These are phyloP conservation scores for Chaetomium olivaceum DNA, from an alignment of 2,329 filamentous ascomycete genomes.

Conservation along the genomic window DNA sequence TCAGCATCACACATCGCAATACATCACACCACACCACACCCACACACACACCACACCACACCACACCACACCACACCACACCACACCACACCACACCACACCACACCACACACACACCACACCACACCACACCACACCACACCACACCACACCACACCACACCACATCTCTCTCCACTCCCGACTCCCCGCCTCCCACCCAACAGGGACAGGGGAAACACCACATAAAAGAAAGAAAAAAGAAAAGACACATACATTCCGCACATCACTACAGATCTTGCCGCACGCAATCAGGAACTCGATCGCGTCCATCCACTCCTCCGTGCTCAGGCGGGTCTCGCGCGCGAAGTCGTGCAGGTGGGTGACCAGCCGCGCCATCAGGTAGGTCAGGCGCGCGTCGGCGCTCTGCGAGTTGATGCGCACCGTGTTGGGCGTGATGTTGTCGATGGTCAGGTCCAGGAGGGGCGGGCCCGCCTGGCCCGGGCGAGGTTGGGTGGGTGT, in stretches of 20 bases:
- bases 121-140: neutral
- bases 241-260: conserved; percentile 57
- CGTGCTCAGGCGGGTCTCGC: conserved; percentile 74
- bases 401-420: conserved; percentile 70
- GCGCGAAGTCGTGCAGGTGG: conserved; percentile 79
- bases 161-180: neutral
- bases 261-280: conserved; percentile 72
- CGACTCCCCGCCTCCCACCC: too few relatives aligned
- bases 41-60: neutral
- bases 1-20: neutral
- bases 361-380: conserved; percentile 71
- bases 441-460: conserved; percentile 68
- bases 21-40: too few relatives aligned
- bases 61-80: neutral
- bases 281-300: conserved; percentile 69
- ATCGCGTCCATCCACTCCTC: conserved; percentile 77
- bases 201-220: too few relatives aligned
- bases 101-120: too few relatives aligned
- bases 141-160: neutral
- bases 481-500: neutral
- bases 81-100: too few relatives aligned
- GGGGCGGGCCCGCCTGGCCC: conserved; percentile 24
- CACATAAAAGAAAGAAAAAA: neutral
- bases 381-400: conserved; percentile 67
- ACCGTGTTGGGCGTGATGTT: conserved; percentile 79